These are phyloP conservation scores for Ensete glaucum DNA, from an alignment of 176 grass and related monocot species.

Conservation along the genomic window DNA sequence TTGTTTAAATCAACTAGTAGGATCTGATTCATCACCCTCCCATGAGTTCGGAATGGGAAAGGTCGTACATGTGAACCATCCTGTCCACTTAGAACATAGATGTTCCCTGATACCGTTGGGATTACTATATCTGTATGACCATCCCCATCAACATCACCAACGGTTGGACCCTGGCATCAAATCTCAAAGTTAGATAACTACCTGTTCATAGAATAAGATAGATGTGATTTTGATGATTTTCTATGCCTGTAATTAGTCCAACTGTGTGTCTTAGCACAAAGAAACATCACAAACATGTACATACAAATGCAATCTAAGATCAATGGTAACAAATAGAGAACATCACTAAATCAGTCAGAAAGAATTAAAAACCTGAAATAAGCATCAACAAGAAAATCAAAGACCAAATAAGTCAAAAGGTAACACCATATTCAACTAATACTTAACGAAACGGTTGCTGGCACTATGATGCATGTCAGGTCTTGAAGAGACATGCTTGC, in stretches of 20 bases:
- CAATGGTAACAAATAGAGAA: background rate
- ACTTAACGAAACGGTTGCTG: too few relatives aligned
- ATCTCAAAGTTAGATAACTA: background rate
- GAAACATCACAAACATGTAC: background rate
- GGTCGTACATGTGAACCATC: constrained; percentile 62
- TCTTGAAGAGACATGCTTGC: too few relatives aligned
- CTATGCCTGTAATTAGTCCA: background rate
- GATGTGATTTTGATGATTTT: background rate
- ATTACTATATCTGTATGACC: constrained; percentile 72
- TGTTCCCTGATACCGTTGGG: constrained; percentile 75
- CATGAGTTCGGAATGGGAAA: constrained; percentile 85
- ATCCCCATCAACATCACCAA: constrained; percentile 93
- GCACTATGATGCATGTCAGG: too few relatives aligned
- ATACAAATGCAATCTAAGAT: background rate
- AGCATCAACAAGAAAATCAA: background rate
- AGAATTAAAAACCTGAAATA: background rate
- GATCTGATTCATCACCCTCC: constrained; percentile 82
- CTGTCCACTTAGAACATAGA: constrained; percentile 89
- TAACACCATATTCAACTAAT: too few relatives aligned
- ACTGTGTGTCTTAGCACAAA: background rate
- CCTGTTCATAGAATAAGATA: background rate
- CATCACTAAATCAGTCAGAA: background rate
- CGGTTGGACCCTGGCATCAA: constrained; percentile 69
- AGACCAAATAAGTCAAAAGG: background rate
- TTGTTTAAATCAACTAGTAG: constrained; percentile 71